Percentiles rank a stretch among this genome's conserved stretches.
phyloP scores from a whole-genome alignment of 768 basidiomycete genomes.

The Naganishia friedmannii region DNA sequence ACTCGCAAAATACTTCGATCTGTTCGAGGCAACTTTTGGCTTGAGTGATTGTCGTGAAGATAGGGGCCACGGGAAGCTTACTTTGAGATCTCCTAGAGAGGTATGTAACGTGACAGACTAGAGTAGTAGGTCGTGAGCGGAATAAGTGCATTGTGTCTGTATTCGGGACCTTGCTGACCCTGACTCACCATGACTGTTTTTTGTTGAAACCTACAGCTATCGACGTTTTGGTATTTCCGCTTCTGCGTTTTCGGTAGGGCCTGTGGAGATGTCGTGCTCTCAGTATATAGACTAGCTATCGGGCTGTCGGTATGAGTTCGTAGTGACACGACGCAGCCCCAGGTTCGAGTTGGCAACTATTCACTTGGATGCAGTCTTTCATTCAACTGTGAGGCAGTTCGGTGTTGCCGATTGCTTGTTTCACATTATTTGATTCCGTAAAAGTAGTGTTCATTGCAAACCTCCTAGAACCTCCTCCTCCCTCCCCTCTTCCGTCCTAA shows the following conservation, averaged over 20 bases:
- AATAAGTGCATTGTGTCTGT: neutral
- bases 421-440: neutral
- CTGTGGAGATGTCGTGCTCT: no score
- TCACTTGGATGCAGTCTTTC: no score
- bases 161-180: neutral
- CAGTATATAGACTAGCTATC: neutral
- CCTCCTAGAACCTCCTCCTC: no score
- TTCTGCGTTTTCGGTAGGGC: no score
- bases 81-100: slow-evolving; percentile 91
- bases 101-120: slow-evolving; percentile 95
- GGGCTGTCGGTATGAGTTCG: no score
- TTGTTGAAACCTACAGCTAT: neutral
- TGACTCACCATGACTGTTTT: neutral
- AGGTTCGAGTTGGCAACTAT: no score
- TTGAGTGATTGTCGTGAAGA: neutral
- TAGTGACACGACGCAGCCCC: no score
- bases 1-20: slow-evolving; percentile 97
- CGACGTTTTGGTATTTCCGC: no score
- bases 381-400: neutral
- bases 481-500: no score
- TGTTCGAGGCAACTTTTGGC: slow-evolving; percentile 48
- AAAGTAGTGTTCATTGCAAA: no score
- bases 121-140: neutral
- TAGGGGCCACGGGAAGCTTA: slow-evolving; percentile 46
- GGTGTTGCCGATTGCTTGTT: neutral